A percentile compares a stretch with the other conserved stretches of the same genome.
Conservation (phyloP, 2,329 filamentous ascomycete genomes). For the Cytospora mali region DNA sequence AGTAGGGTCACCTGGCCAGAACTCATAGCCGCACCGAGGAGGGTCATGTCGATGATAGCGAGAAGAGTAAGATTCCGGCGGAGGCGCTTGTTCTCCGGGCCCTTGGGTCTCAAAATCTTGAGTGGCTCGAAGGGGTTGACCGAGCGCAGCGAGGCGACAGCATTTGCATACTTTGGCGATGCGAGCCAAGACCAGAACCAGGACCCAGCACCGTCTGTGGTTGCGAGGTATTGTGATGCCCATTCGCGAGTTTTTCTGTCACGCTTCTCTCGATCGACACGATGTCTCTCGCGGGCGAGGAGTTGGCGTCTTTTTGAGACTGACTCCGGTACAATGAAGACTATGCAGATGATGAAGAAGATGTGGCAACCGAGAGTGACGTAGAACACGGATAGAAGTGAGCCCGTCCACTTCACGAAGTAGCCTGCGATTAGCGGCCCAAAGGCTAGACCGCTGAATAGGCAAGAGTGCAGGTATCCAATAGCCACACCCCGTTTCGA, state of each 20-base stretch:
- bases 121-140: conserved; percentile 77
- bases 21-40: conserved; percentile 82
- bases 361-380: conserved; percentile 72
- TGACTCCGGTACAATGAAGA: conserved; percentile 80
- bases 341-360: conserved; percentile 72
- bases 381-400: conserved; percentile 82
- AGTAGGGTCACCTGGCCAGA: conserved; percentile 79
- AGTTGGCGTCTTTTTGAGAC: conserved; percentile 73
- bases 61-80: conserved; percentile 83
- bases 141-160: conserved; percentile 43
- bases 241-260: conserved; percentile 35
- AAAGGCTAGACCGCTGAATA: conserved; percentile 86
- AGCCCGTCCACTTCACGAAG: conserved; percentile 75
- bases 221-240: conserved; percentile 26
- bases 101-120: conserved; percentile 74
- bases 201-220: conserved; percentile 27
- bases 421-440: conserved; percentile 83
- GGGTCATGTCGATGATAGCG: conserved; percentile 76
- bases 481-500: conserved; percentile 80
- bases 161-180: conserved; percentile 31
- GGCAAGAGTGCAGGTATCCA: conserved; percentile 84
- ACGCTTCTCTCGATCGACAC: conserved; percentile 44
- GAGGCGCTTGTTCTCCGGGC: conserved; percentile 62
- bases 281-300: conserved; percentile 69
- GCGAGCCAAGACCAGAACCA: conserved; percentile 17